Evolutionary conservation across 371 early-diverging fungal species (phyloP), one percentile per base, ranked within the genome.

Genomic region (Mucor indicus): DNA sequence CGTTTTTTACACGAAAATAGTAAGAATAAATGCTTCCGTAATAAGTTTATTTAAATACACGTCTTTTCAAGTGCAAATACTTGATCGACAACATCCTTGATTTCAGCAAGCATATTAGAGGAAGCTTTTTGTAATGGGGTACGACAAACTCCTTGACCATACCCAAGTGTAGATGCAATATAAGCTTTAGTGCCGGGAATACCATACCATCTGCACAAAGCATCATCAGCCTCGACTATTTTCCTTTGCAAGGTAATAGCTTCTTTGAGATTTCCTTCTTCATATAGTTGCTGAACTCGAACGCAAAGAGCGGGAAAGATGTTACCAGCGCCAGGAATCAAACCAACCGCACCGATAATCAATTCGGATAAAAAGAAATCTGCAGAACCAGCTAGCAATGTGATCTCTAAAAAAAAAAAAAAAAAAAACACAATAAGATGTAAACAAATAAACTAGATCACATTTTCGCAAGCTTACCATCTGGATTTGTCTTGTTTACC

Each of bases 361-460:
- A 75, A 47, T 19, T 71, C 72, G 17, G 72, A 60, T 30, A 75
- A 47, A 39, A 69, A 64, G 44, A 75, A 75, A 42, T 75, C 72
- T 9, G 49, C 64, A 15, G 75, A 71, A 2, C 75, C 75, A 17
- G 75, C 75, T 46, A 75, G 36, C 30, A 75, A 51, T 4, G 71
- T 52, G n/a, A 75, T 42, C 41, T 65, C 66, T 58, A 38, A 9
- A 25, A 22, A 24, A 24, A 2, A 38, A 27, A 1, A 17, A 27
- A 17, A 42, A 30, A 7, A 20, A 15, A 25, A n/a, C 11, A 30
- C 0, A 1, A 33, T 13, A 48, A 29, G 17, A 44, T n/a, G 30
- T 16, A 21, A 21, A 11, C 36, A 24, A n/a, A 19, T 21, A 9
- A 4, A 1, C 21, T 20, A 27, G 3, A n/a, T 24, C 7, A 11